Evolutionary conservation across 179 eudicot genomes (phyloP).

Genomic region (Beta macrorhiza): DNA sequence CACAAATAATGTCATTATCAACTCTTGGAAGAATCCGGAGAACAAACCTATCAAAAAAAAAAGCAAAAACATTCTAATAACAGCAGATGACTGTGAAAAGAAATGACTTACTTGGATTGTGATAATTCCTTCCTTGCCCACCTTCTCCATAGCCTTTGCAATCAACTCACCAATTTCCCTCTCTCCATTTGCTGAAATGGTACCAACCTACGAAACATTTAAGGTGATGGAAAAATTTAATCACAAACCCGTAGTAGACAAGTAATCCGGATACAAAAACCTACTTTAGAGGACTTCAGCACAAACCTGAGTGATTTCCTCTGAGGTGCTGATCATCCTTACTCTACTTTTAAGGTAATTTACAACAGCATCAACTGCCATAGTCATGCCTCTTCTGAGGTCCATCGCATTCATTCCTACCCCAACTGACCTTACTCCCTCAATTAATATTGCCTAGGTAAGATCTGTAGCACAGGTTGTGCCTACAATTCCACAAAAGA

Average conservation of each 20-base stretch:
- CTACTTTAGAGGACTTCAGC: not conserved
- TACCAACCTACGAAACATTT: constrained; percentile 54
- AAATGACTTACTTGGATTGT: no score
- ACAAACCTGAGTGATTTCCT: constrained; percentile 93
- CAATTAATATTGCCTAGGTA: constrained; percentile 73
- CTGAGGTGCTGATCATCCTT: constrained; percentile 92
- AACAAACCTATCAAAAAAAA: no score
- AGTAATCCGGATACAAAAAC: no score
- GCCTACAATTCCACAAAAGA: not conserved
- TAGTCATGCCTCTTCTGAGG: constrained; percentile 74
- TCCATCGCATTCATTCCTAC: constrained; percentile 99
- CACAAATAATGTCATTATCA: not conserved
- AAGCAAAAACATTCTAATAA: no score
- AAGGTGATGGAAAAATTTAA: not conserved
- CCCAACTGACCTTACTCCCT: constrained; percentile 90
- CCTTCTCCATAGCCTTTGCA: constrained; percentile 93
- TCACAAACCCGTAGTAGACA: not conserved
- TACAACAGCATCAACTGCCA: constrained; percentile 89
- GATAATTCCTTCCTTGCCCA: constrained; percentile 75
- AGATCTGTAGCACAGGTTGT: constrained; percentile 68
- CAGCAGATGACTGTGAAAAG: no score
- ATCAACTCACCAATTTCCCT: constrained; percentile 84
- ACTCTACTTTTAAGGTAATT: constrained; percentile 83
- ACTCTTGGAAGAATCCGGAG: not conserved
- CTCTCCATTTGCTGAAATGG: constrained; percentile 84